These are phyloP conservation scores for Galium porrigens DNA, from an alignment of 305 asterid genomes.

Conservation along the genomic window DNA sequence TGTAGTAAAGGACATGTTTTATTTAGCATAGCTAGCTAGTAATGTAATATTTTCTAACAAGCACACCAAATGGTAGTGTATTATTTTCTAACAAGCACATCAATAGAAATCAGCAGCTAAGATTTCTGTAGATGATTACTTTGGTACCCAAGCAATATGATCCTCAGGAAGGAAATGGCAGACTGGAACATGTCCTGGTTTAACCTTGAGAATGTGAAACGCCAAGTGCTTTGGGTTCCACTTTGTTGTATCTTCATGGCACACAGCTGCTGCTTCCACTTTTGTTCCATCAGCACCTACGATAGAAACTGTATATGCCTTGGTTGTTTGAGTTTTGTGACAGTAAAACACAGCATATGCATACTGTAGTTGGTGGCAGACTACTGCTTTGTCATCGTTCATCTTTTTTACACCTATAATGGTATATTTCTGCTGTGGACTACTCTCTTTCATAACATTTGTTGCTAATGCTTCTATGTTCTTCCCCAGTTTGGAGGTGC, in stretches of 20 bases:
- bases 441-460: constrained; percentile 21
- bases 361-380: constrained; percentile 56
- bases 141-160: constrained; percentile 70
- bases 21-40: constrained; percentile 4
- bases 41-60: neutral
- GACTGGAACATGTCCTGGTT: constrained; percentile 63
- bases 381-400: constrained; percentile 33
- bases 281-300: constrained; percentile 39
- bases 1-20: neutral
- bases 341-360: constrained; percentile 72
- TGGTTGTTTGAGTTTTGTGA: constrained; percentile 42
- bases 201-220: constrained; percentile 65
- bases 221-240: constrained; percentile 94
- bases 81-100: neutral
- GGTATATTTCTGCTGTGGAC: constrained; percentile 25
- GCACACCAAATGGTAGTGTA: neutral
- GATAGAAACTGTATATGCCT: constrained; percentile 38
- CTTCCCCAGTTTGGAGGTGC: constrained; percentile 44
- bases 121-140: constrained; percentile 9
- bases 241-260: constrained; percentile 65
- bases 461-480: constrained; percentile 45
- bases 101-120: neutral
- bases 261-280: constrained; percentile 60
- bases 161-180: constrained; percentile 87
- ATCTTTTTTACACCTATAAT: constrained; percentile 29